Evolutionary conservation across 164 flowering plant species (phyloP).

Genomic region (Stephania yunnanensis): DNA sequence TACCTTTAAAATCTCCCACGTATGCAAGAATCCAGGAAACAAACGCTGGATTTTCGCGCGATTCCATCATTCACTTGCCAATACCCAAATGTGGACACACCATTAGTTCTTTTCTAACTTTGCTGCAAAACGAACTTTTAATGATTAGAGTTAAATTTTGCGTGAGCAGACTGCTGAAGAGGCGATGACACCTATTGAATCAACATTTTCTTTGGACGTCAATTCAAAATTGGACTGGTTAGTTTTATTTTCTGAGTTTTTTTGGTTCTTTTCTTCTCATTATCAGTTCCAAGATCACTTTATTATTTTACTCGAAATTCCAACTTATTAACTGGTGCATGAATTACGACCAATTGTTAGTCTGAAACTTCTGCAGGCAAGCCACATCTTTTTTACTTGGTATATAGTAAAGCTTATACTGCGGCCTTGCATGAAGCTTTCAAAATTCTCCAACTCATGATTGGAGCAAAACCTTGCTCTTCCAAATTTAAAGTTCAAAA

Average conservation of each 20-base stretch:
- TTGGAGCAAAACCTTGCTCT: no score
- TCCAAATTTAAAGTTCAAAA: no score
- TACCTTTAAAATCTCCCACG: no score
- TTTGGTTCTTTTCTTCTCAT: background rate
- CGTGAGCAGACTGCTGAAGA: constrained; percentile 85
- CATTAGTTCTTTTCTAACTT: background rate
- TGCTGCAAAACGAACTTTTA: background rate
- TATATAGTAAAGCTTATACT: no score
- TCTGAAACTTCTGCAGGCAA: no score
- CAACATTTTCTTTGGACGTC: constrained; percentile 95
- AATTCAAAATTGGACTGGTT: constrained; percentile 94
- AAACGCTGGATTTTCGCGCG: no score
- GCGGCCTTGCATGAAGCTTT: no score
- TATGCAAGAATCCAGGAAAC: no score
- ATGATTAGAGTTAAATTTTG: background rate
- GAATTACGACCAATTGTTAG: no score
- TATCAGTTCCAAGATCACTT: background rate
- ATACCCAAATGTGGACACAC: no score
- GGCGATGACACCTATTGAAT: constrained; percentile 99
- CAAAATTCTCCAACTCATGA: no score
- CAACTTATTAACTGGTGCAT: background rate
- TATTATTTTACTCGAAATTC: background rate
- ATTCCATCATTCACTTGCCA: no score
- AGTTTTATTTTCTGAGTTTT: constrained; percentile 14
- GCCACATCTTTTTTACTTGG: background rate